Conservation (phyloP, 2,329 filamentous ascomycete species). For the Ascochyta pisi region DNA sequence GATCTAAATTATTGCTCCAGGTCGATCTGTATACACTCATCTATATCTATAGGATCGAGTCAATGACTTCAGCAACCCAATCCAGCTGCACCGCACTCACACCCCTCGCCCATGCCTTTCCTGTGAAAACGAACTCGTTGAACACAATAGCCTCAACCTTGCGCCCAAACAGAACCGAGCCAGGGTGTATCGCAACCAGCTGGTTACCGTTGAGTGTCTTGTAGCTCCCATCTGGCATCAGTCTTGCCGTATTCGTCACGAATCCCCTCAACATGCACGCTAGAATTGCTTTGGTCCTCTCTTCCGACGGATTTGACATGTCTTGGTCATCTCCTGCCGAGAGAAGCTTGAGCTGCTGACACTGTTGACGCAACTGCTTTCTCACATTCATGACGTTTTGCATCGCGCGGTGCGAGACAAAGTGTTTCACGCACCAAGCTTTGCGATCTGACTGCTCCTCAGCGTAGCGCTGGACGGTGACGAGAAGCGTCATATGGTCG, state of each 20-base stretch:
- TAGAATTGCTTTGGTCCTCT: conserved; percentile 59
- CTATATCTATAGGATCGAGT: conserved; percentile 38
- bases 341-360: conserved; percentile 55
- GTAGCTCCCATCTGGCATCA: conserved; percentile 68
- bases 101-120: conserved; percentile 66
- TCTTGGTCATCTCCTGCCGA: conserved; percentile 25
- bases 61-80: conserved; percentile 64
- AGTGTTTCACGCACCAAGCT: conserved; percentile 64
- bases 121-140: conserved; percentile 71
- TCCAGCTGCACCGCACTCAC: conserved; percentile 68
- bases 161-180: conserved; percentile 63
- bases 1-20: neutral
- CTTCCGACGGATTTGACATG: conserved; percentile 44
- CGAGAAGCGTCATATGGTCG: conserved; percentile 68
- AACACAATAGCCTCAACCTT: conserved; percentile 69
- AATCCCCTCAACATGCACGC: conserved; percentile 66
- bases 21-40: neutral
- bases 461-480: conserved; percentile 66
- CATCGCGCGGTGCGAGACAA: conserved; percentile 70
- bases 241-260: conserved; percentile 64
- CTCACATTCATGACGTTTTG: conserved; percentile 70
- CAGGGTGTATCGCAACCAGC: conserved; percentile 68
- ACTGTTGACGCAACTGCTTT: conserved; percentile 66
- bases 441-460: conserved; percentile 65
- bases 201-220: conserved; percentile 68